Conservation (phyloP, 768 basidiomycete genomes). For the Tricholoma saponaceum region DNA sequence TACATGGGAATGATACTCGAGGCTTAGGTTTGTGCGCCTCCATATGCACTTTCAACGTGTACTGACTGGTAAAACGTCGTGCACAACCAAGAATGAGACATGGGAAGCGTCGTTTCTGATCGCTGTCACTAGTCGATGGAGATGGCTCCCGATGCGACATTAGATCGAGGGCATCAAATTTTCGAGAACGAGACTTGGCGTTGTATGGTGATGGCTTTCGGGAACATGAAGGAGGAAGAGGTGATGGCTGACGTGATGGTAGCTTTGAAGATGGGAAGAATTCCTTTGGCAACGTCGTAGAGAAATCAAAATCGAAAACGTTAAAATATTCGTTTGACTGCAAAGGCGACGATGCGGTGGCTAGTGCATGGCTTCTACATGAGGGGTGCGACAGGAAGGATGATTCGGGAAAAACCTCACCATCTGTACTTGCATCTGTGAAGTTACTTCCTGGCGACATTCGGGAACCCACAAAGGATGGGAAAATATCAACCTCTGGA, state of each 20-base stretch:
- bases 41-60: constrained; percentile 53
- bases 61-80: constrained; percentile 49
- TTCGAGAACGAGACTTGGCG: constrained; percentile 5
- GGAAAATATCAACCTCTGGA: constrained; percentile 19
- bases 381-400: not conserved
- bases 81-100: constrained; percentile 44
- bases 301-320: constrained; percentile 30
- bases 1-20: constrained; percentile 44
- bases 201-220: constrained; percentile 5
- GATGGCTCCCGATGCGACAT: constrained; percentile 23
- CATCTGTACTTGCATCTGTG: constrained; percentile 29
- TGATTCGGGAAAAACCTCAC: constrained; percentile 13
- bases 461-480: constrained; percentile 18
- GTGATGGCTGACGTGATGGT: constrained; percentile 3
- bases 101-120: constrained; percentile 41
- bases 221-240: constrained; percentile 6
- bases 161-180: constrained; percentile 3
- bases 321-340: constrained; percentile 26
- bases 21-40: constrained; percentile 52
- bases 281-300: constrained; percentile 21
- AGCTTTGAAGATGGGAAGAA: constrained; percentile 14
- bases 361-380: constrained; percentile 14
- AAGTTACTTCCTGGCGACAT: constrained; percentile 21
- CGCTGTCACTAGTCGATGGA: constrained; percentile 28
- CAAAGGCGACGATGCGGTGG: constrained; percentile 27